Base-by-base conservation (phyloP, 2,329 filamentous ascomycete species). In the Pestalotiopsis fici region DNA sequence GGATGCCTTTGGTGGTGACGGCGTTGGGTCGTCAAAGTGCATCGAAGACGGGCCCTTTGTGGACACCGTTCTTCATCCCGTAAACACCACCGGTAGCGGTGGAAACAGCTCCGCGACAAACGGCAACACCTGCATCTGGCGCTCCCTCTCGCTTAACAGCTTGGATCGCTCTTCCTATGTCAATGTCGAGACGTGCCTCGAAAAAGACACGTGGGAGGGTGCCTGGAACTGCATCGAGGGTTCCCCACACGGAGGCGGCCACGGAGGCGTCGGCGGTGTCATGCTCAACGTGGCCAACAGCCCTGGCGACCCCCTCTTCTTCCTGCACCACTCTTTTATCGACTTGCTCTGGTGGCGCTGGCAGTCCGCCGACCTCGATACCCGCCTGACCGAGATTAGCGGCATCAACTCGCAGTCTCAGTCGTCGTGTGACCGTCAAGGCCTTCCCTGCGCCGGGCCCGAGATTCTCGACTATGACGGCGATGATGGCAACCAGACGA, bases 301-400 rank as follows among this genome's bases (percentile, higher is more conserved):
- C 9, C 74, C 73, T 0, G 72, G 70, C 2, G 75, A 77, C 57
- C 74, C 78, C 0, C 25, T 81, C n/a, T 81, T 81, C 65, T 80
- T 74, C 72, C 15, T 79, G 67, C 78, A 78, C 68, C 75, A 74
- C 68, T 64, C 66, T 31, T 71, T 70, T 43, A 66, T 77, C 47
- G 75, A 75, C 67, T 68, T 70, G n/a, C 63, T 73, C 9, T 75
- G 74, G 75, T 72, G 75, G 70, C 68, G 70, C 21, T 80, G 79
- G 79, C 64, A 66, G 56, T 59, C 69, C 21, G 59, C 65, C 2
- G 68, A 73, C 39, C 64, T 74, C 3, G 56, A 68, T 25, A 69
- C 64, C 5, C 71, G 75, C 2, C 68, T 74, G 5, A 72, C 47
- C 11, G 71, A 76, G 2, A 74, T 74, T 39, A 68, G 68, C 50